Evolutionary conservation across 768 basidiomycete genomes (phyloP), one percentile per base, ranked within the genome.

Genomic region (Rhodotorula sphaerocarpa): DNA sequence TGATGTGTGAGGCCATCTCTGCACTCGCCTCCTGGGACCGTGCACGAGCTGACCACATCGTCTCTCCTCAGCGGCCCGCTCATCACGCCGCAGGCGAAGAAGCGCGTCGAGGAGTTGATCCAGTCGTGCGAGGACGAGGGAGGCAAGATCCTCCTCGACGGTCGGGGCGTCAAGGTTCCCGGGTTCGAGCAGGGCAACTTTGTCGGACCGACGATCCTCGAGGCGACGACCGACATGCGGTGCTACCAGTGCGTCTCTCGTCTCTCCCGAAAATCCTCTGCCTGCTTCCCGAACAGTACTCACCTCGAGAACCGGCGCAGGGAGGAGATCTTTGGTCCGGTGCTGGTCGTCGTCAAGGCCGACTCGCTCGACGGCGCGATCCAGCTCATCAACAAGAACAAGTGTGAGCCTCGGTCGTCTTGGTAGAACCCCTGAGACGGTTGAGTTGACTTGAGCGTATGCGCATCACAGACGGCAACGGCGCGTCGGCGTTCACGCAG

Each of bases 311-410:
- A n/a, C 34, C 28, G 42, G 25, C 30, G 15, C 65, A 92, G 90
- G 65, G 84, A 91, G 73, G 93, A 96, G 73, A 93, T 96, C 61
- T 97, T 97, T 69, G 93, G 91, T 20, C 93, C 93, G 2, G 93
- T 85, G 2, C 79, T 97, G 33, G 79, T 86, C 15, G 79, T 92
- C 58, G 73, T 96, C 57, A 80, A 81, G 51, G 88, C 85, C 9
- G 83, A 90, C 39, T 88, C 85, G 0, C 78, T 97, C 46, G 91
- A 96, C 65, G 89, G 93, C 62, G 92, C 90, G 18, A 80, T 96
- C 62, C 82, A 83, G 46, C 84, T 93, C 64, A 85, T 97, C 76
- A 97, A 97, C 77, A 76, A 79, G 64, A 96, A 95, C 77, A 80
- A 76, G 67, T 97, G 95, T 74, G 87, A 39, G 69, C 30, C 52